Percentiles rank a stretch among this genome's conserved stretches.
Conservation (phyloP, 148 eudicot species). For the Vaccinium myrtillus region DNA sequence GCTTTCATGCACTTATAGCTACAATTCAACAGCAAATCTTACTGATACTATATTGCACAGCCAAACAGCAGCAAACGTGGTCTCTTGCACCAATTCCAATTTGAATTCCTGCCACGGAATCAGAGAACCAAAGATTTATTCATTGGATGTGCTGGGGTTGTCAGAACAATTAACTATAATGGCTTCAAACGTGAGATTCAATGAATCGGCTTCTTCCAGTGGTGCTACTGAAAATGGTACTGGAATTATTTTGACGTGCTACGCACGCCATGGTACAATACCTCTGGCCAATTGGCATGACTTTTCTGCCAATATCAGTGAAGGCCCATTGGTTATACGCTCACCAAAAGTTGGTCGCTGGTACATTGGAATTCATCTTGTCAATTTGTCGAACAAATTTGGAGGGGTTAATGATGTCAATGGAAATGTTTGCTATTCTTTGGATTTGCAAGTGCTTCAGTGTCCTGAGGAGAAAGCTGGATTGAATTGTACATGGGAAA, state of each 20-base stretch:
- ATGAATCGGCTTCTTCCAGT: constrained; percentile 34
- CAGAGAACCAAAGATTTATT: constrained; percentile 49
- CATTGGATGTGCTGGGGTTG: constrained; percentile 58
- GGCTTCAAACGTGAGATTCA: constrained; percentile 38
- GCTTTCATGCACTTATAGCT: constrained; percentile 53
- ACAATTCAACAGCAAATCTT: constrained; percentile 25
- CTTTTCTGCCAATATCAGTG: constrained; percentile 60
- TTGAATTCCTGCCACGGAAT: constrained; percentile 49
- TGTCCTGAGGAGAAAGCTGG: constrained; percentile 81
- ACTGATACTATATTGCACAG: constrained; percentile 17
- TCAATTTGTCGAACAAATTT: constrained; percentile 30
- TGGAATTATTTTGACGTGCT: constrained; percentile 50
- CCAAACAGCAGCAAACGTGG: constrained; percentile 34
- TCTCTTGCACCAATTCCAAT: constrained; percentile 49
- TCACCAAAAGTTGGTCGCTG: constrained; percentile 79
- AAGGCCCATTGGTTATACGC: constrained; percentile 52
- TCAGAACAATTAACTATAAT: constrained; percentile 50
- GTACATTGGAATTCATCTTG: constrained; percentile 59
- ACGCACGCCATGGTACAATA: constrained; percentile 78
- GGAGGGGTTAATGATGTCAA: constrained; percentile 23
- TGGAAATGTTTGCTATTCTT: constrained; percentile 56
- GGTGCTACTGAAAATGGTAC: constrained; percentile 25
- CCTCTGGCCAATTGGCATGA: constrained; percentile 54
- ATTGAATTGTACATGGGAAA: constrained; percentile 61
- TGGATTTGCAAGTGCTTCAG: constrained; percentile 57